Base-by-base conservation (phyloP, 2,329 filamentous ascomycete species). In the Tolypocladium guangdongense region DNA sequence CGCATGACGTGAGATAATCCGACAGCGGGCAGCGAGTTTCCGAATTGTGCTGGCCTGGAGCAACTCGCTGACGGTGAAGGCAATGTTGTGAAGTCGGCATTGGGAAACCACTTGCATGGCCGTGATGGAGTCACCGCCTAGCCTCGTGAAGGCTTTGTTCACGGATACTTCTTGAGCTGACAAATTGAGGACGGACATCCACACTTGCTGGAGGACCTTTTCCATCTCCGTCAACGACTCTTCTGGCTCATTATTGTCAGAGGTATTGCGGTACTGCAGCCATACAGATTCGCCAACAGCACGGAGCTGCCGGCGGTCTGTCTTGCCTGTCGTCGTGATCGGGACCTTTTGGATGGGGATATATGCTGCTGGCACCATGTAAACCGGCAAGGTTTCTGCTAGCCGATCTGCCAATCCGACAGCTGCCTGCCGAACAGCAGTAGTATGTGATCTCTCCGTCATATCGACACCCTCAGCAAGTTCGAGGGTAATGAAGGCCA, bases 71-170 rank as follows among this genome's bases (percentile, higher is more conserved):
- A 72, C 67, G 0, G 64, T 64, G 6, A 70, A 52, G 22, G 54
- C 49, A 1, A 71, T 53, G 0, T 60, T 62, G 3, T 62, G 61
- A 11, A 64, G 60, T 10, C 66, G 64, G 36, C 66, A 68, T 6
- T 63, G 62, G n/a, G 77, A 72, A 4, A 69, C 65, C 16, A 74
- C 62, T 10, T 68, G 64, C 63, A 76, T 76, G 2, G 73, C 72
- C 2, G 61, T 60, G 32, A 76, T 74, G 10, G 73, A 75, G 47
- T 76, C 73, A 3, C 74, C 74, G 3, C 74, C 73, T 0, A 74
- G 60, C 5, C 59, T 58, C 18, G 73, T 63, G 50, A 76, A 74
- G 47, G 66, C 65, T 37, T 65, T 61, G 16, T 66, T 62, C 0
- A 62, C 51, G 0, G 64, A 60, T 27, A 71, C 60, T 2, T 66